These are phyloP conservation scores for Hypoxylon intermedium DNA, from an alignment of 495 filamentous ascomycete genomes.

Conservation along the genomic window DNA sequence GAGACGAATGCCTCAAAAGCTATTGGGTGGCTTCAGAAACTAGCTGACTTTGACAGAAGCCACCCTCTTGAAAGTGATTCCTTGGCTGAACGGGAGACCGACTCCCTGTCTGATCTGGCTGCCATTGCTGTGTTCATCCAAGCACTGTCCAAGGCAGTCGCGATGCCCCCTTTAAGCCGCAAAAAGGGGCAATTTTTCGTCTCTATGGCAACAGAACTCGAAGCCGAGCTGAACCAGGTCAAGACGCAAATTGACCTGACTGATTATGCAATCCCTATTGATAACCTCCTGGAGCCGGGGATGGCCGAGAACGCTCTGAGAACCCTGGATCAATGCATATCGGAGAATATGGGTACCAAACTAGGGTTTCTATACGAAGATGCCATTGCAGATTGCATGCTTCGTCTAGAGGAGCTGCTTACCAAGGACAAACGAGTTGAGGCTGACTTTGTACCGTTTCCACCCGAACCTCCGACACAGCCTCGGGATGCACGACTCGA, in stretches of 20 bases:
- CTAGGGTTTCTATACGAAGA: constrained; percentile 48
- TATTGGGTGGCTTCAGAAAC: constrained; percentile 36
- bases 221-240: constrained; percentile 37
- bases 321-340: constrained; percentile 44
- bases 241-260: constrained; percentile 43
- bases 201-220: constrained; percentile 33
- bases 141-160: constrained; percentile 29
- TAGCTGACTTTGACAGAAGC: constrained; percentile 30
- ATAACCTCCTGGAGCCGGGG: constrained; percentile 46
- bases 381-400: constrained; percentile 41
- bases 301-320: constrained; percentile 44
- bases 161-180: constrained; percentile 37
- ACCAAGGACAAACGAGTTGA: not conserved
- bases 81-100: not conserved
- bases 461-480: constrained; percentile 3
- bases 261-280: constrained; percentile 44
- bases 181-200: constrained; percentile 45
- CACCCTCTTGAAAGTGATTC: constrained; percentile 5
- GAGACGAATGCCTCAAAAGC: constrained; percentile 30
- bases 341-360: constrained; percentile 44
- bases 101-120: not conserved
- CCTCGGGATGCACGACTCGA: constrained; percentile 17
- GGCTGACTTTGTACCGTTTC: not conserved
- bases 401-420: not conserved
- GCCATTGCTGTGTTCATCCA: constrained; percentile 32